phyloP scores from a whole-genome alignment of 495 filamentous ascomycete genomes.

The Massariosphaeria phaeospora region DNA sequence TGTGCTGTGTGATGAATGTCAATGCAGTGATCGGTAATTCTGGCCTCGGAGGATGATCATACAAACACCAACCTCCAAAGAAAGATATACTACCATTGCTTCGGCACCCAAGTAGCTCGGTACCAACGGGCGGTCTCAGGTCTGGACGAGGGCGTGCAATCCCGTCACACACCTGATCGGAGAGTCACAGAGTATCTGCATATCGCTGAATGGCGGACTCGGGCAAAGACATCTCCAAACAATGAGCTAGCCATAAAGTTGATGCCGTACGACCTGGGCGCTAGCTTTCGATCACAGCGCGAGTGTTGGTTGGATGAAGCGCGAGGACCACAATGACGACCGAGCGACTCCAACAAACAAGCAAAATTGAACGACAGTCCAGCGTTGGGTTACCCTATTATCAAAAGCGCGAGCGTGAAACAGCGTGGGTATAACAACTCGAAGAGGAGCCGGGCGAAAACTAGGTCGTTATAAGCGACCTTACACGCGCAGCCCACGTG shows the following conservation, averaged over 20 bases:
- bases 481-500: conserved; percentile 20
- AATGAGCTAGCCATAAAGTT: conserved; percentile 13
- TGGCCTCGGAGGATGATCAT: conserved; percentile 7
- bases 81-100: conserved; percentile 2
- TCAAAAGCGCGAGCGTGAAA: no score
- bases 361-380: no score
- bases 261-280: conserved; percentile 19
- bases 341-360: no score
- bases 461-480: not conserved
- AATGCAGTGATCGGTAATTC: conserved; percentile 15
- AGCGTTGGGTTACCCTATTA: no score
- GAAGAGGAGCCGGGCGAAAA: no score
- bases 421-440: no score
- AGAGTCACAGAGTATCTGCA: conserved; percentile 9
- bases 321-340: no score
- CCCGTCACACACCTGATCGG: conserved; percentile 4
- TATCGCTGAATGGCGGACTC: not conserved
- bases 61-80: conserved; percentile 13
- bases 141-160: not conserved
- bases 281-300: no score
- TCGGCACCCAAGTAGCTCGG: no score
- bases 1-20: not conserved
- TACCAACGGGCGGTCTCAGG: conserved; percentile 13
- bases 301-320: no score
- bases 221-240: conserved; percentile 4